phyloP scores from a whole-genome alignment of 169 alveolate genomes.

The Plasmodium gaboni region DNA sequence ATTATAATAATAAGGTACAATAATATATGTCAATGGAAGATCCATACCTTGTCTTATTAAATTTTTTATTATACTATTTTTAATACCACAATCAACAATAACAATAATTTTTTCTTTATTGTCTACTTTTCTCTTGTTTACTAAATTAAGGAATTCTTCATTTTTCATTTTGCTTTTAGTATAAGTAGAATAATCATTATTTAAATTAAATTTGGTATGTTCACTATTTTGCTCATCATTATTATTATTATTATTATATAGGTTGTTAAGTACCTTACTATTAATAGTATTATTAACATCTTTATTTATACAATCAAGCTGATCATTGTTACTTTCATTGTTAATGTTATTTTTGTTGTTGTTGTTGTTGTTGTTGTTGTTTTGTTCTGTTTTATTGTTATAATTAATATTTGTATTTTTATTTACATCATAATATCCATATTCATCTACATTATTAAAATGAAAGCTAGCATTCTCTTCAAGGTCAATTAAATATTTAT shows the following conservation, averaged over 20 bases:
- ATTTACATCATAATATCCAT: slow-evolving; percentile 64
- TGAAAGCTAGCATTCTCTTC: slow-evolving; percentile 42
- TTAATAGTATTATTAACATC: not conserved
- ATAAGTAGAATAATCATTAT: slow-evolving; percentile 35
- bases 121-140: slow-evolving; percentile 24
- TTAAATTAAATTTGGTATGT: slow-evolving; percentile 8
- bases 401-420: not conserved
- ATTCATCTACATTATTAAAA: slow-evolving; percentile 37
- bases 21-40: slow-evolving; percentile 75
- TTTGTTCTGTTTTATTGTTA: not conserved
- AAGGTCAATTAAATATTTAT: slow-evolving; percentile 51
- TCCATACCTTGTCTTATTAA: slow-evolving; percentile 60
- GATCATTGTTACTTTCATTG: not conserved
- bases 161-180: slow-evolving; percentile 21
- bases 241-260: not conserved
- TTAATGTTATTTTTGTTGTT: slow-evolving; percentile 11
- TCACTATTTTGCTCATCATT: not conserved
- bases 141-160: slow-evolving; percentile 36
- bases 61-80: slow-evolving; percentile 88
- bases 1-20: slow-evolving; percentile 85
- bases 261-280: not conserved
- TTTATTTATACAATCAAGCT: not conserved
- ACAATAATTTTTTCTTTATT: slow-evolving; percentile 81
- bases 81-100: slow-evolving; percentile 90
- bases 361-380: slow-evolving; percentile 59